phyloP scores from a whole-genome alignment of 1,284 basidiomycete genomes.

The Ganoderma multipileum region DNA sequence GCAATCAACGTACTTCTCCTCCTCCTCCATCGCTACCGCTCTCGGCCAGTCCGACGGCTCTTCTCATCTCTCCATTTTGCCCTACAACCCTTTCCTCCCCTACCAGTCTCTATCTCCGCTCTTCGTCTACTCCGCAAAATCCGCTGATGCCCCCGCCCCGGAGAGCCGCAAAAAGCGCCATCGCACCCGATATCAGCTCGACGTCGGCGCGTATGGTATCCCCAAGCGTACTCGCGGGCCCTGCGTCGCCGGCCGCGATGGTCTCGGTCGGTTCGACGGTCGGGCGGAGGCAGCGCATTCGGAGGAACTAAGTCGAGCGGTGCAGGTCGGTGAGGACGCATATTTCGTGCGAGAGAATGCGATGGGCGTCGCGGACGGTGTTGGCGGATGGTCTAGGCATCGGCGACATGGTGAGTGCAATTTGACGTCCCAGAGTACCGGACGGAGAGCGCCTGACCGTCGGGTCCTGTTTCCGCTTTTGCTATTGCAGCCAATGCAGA shows the following conservation, averaged over 20 bases:
- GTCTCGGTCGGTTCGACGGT: constrained; percentile 35
- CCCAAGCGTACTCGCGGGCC: constrained; percentile 45
- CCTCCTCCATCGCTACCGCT: constrained; percentile 51
- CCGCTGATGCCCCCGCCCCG: constrained; percentile 35
- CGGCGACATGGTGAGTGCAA: constrained; percentile 43
- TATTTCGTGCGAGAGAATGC: constrained; percentile 86
- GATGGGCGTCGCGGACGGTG: constrained; percentile 89
- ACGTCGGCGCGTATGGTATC: constrained; percentile 80
- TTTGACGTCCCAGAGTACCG: background rate
- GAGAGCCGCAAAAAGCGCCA: constrained; percentile 43
- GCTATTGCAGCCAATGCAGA: constrained; percentile 29
- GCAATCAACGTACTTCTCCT: constrained; percentile 39
- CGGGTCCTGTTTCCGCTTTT: background rate
- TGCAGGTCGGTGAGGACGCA: constrained; percentile 86
- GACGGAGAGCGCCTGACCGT: constrained; percentile 1
- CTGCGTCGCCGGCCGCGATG: constrained; percentile 41
- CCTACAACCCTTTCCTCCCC: constrained; percentile 48
- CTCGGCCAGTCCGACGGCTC: constrained; percentile 47
- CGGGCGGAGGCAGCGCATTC: constrained; percentile 22
- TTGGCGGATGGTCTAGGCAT: constrained; percentile 79
- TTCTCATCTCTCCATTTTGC: constrained; percentile 37
- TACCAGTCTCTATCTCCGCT: constrained; percentile 46
- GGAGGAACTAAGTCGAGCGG: constrained; percentile 54
- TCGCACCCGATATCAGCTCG: constrained; percentile 63
- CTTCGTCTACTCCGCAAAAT: constrained; percentile 38